phyloP scores from a whole-genome alignment of 1,139 yeast genomes.

The Yamadazyma siamensis region DNA sequence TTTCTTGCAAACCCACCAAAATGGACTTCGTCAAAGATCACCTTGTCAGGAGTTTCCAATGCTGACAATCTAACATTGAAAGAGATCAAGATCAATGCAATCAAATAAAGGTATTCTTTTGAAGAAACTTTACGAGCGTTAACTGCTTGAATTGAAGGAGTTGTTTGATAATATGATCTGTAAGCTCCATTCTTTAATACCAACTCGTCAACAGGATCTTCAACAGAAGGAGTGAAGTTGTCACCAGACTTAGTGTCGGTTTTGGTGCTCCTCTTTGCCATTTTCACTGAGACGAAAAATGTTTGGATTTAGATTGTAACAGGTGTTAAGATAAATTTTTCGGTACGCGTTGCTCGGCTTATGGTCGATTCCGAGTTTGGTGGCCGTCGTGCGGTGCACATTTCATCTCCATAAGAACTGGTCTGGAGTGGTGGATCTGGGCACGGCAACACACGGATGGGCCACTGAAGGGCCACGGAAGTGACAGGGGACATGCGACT shows the following conservation, averaged over 20 bases:
- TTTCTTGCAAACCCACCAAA: constrained; percentile 78
- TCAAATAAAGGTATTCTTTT: constrained; percentile 34
- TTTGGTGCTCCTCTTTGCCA: constrained; percentile 5
- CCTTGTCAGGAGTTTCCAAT: constrained; percentile 29
- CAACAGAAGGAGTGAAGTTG: not conserved
- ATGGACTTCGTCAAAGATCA: constrained; percentile 38
- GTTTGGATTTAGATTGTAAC: too few species aligned
- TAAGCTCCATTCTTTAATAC: constrained; percentile 7
- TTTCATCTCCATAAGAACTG: not conserved
- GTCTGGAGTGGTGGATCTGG: not conserved
- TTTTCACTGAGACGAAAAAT: too few species aligned
- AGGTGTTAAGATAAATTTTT: constrained; percentile 4
- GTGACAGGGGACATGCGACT: too few species aligned
- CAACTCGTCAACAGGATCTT: constrained; percentile 5
- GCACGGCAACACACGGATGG: too few species aligned
- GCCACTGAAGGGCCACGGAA: too few species aligned
- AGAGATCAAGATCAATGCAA: constrained; percentile 52
- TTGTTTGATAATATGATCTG: constrained; percentile 9
- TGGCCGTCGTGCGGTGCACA: not conserved
- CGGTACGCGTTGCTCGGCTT: constrained; percentile 2
- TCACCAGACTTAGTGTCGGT: not conserved
- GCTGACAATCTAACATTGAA: constrained; percentile 38
- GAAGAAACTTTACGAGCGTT: constrained; percentile 6
- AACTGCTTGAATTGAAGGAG: constrained; percentile 4
- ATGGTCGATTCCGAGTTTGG: too few species aligned